These are phyloP conservation scores for Pichia rugopelliculosa DNA, from an alignment of 805 yeast genomes.

Conservation along the genomic window DNA sequence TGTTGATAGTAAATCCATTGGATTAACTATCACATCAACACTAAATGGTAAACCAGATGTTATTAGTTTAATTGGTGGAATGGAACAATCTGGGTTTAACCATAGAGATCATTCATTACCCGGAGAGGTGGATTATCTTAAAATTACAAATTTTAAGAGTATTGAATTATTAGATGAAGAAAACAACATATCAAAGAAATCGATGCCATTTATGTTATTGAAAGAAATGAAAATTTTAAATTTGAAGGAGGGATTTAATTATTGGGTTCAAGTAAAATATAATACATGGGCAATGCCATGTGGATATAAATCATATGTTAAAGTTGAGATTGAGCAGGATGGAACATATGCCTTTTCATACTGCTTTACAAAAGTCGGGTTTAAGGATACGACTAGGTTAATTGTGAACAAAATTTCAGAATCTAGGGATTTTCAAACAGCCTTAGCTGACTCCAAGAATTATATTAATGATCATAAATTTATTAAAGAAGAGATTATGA, in stretches of 20 bases:
- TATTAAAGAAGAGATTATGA: background rate
- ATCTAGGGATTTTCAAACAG: constrained; percentile 2
- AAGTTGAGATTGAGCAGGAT: constrained; percentile 7
- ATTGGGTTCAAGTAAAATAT: constrained; percentile 13
- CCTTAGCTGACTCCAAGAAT: background rate
- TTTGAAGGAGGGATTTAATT: background rate
- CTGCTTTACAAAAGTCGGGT: background rate
- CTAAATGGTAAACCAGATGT: constrained; percentile 17
- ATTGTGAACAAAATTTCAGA: background rate
- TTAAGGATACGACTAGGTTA: background rate
- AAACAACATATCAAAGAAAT: constrained; percentile 8
- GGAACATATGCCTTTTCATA: background rate
- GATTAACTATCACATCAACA: constrained; percentile 22
- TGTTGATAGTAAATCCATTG: constrained; percentile 45
- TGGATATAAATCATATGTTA: constrained; percentile 5
- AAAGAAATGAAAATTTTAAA: constrained; percentile 11
- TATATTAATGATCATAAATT: constrained; percentile 2
- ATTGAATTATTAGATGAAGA: constrained; percentile 18
- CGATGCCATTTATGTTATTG: constrained; percentile 6
- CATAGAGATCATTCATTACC: constrained; percentile 10
- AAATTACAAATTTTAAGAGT: constrained; percentile 24
- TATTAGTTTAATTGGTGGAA: constrained; percentile 3
- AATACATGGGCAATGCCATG: constrained; percentile 8
- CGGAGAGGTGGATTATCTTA: constrained; percentile 22
- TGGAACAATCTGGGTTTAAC: constrained; percentile 1